Conservation (phyloP, 495 filamentous ascomycete genomes). For the Talaromyces ruber region DNA sequence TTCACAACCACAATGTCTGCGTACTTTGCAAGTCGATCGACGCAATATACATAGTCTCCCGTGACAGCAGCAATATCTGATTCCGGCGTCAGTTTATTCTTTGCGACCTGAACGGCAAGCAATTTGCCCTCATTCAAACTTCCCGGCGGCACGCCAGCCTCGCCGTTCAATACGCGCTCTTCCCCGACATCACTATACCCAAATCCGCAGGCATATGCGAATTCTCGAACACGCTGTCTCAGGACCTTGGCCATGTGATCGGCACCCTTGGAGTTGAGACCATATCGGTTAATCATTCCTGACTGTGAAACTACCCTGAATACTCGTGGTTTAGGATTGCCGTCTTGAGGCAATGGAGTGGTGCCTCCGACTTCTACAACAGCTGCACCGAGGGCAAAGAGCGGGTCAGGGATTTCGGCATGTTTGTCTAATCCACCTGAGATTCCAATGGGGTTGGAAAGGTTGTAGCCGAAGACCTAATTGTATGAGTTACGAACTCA, state of each 20-base stretch:
- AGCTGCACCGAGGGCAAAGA: slow-evolving; percentile 72
- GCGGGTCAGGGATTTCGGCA: slow-evolving; percentile 71
- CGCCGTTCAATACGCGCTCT: slow-evolving; percentile 62
- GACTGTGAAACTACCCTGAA: slow-evolving; percentile 76
- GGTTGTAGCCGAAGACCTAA: slow-evolving; percentile 66
- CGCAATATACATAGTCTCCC: slow-evolving; percentile 79
- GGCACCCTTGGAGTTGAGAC: slow-evolving; percentile 83
- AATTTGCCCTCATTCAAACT: slow-evolving; percentile 65
- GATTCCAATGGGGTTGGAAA: slow-evolving; percentile 82
- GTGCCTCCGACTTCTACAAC: slow-evolving; percentile 89
- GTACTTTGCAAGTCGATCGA: slow-evolving; percentile 69
- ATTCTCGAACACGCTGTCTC: slow-evolving; percentile 67
- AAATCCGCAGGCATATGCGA: slow-evolving; percentile 60
- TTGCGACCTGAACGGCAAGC: slow-evolving; percentile 91
- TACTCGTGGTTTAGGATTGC: slow-evolving; percentile 80
- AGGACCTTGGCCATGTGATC: slow-evolving; percentile 75
- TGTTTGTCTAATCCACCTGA: slow-evolving; percentile 94
- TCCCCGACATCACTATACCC: slow-evolving; percentile 56
- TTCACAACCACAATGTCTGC: slow-evolving; percentile 95
- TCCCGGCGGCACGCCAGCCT: slow-evolving; percentile 58
- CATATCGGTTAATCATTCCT: slow-evolving; percentile 90
- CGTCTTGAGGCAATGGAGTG: slow-evolving; percentile 75
- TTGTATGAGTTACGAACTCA: background rate
- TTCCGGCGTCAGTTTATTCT: slow-evolving; percentile 86
- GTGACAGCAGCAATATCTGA: slow-evolving; percentile 75